These are phyloP conservation scores for Funneliformis mosseae DNA, from an alignment of 192 early-diverging fungal species.

Conservation along the genomic window DNA sequence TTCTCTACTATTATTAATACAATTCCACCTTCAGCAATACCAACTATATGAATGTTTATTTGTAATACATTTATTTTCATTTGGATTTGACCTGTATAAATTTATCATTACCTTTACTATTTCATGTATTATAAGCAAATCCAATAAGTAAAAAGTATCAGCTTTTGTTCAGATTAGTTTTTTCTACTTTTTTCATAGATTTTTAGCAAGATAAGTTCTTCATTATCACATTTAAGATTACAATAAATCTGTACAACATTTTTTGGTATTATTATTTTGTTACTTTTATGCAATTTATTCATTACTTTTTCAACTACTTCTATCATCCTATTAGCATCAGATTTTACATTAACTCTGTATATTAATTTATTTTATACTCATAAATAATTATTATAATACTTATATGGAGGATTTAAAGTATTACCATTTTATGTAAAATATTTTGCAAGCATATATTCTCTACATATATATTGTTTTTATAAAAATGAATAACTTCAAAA, in stretches of 20 bases:
- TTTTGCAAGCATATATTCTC: constrained; percentile 15
- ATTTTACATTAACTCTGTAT: neutral
- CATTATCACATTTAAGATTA: too few species aligned
- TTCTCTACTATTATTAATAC: neutral
- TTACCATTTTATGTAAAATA: constrained; percentile 17
- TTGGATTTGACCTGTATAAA: neutral
- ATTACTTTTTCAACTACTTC: neutral
- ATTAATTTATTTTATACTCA: neutral
- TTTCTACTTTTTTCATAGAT: neutral
- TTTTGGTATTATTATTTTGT: neutral
- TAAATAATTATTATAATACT: neutral
- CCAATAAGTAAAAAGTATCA: neutral
- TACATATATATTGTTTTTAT: neutral
- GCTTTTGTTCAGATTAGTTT: neutral
- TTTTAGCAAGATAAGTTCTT: neutral
- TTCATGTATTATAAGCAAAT: constrained; percentile 9
- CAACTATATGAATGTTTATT: constrained; percentile 9
- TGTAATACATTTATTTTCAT: constrained; percentile 1
- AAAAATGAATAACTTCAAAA: constrained; percentile 18
- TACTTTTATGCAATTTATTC: neutral
- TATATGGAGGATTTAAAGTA: constrained; percentile 3
- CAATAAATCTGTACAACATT: constrained; percentile 20
- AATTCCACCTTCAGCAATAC: neutral
- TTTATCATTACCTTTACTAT: constrained; percentile 12
- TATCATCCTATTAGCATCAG: constrained; percentile 5